A percentile compares a stretch with the other conserved stretches of the same genome.
phyloP scores from a whole-genome alignment of 169 alveolate genomes.

The Plasmodium relictum region DNA sequence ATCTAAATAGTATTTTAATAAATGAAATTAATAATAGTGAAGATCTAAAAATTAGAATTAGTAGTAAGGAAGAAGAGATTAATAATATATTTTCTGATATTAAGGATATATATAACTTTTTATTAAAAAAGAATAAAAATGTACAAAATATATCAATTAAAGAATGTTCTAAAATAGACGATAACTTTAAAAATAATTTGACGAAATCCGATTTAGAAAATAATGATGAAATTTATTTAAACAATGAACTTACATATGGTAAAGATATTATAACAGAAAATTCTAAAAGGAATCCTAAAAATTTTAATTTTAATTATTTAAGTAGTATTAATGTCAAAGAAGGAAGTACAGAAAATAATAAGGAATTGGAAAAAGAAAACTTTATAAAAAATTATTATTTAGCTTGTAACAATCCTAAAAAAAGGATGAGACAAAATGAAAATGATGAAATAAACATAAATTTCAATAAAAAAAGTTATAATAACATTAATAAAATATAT shows the following conservation, averaged over 20 bases:
- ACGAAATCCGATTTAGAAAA: not conserved
- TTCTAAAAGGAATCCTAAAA: not conserved
- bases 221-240: slow-evolving; percentile 21
- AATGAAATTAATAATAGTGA: slow-evolving; percentile 31
- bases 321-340: not conserved
- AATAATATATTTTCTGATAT: slow-evolving; percentile 18
- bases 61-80: slow-evolving; percentile 2
- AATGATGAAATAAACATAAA: too few species aligned
- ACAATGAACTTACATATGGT: not conserved
- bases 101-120: slow-evolving; percentile 30
- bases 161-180: too few species aligned
- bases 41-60: not conserved
- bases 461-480: too few species aligned
- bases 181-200: too few species aligned
- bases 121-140: not conserved
- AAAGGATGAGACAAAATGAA: too few species aligned
- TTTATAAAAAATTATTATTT: not conserved
- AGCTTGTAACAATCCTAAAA: not conserved
- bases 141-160: too few species aligned
- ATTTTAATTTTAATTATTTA: not conserved
- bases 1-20: slow-evolving; percentile 31
- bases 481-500: slow-evolving; percentile 12
- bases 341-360: not conserved
- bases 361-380: slow-evolving; percentile 3
- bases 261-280: not conserved